A percentile compares a stretch with the other conserved stretches of the same genome.
Evolutionary conservation across 139 green algal species (phyloP).

Genomic region (Eudorina sp.): DNA sequence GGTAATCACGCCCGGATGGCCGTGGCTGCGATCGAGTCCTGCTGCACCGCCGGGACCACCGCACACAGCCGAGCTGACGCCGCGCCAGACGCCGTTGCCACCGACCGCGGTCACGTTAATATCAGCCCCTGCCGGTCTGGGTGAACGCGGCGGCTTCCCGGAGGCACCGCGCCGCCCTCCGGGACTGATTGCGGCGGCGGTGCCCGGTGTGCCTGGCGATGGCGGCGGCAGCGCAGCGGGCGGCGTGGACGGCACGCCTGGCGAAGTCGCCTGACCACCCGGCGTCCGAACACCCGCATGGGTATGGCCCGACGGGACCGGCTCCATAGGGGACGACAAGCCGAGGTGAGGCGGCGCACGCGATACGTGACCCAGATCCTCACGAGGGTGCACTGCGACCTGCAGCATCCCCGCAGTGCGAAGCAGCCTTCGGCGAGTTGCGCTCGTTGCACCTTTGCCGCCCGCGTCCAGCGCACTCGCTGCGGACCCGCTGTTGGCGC

Average conservation of each 20-base stretch:
- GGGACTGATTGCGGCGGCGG: background rate
- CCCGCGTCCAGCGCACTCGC: too few relatives aligned
- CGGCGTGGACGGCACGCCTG: background rate
- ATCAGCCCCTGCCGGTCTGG: background rate
- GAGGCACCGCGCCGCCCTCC: background rate
- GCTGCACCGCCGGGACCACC: too few relatives aligned
- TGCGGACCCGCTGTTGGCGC: too few relatives aligned
- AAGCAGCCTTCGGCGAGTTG: conserved; percentile 9
- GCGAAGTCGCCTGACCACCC: background rate
- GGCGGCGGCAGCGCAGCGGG: background rate
- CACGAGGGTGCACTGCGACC: background rate
- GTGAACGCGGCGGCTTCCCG: background rate
- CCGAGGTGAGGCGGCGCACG: background rate
- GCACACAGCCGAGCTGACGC: too few relatives aligned
- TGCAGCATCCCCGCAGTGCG: background rate
- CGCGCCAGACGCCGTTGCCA: too few relatives aligned
- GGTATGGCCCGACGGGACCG: background rate
- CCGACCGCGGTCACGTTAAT: background rate
- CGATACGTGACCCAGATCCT: background rate
- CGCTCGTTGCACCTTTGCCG: background rate
- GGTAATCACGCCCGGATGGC: too few relatives aligned
- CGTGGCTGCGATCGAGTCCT: too few relatives aligned
- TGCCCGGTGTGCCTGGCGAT: background rate
- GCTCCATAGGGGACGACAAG: background rate
- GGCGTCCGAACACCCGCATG: background rate